A percentile compares a stretch with the other conserved stretches of the same genome.
Evolutionary conservation across 306 rosid genomes (phyloP).

Genomic region (Hippophae gyantsensis): DNA sequence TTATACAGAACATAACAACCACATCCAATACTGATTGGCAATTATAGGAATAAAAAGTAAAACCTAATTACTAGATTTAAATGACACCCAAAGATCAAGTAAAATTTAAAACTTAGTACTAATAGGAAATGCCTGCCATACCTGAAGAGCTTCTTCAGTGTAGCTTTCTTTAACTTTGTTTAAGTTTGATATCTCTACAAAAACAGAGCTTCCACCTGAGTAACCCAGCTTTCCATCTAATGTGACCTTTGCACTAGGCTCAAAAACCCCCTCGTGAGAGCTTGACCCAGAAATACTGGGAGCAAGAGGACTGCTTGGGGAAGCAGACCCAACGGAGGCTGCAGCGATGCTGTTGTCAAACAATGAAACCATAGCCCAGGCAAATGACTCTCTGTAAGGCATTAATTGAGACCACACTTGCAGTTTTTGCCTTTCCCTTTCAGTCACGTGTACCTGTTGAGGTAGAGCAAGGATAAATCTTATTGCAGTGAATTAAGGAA

Average conservation of each 20-base stretch:
- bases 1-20: no score
- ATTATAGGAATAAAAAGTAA: no score
- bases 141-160: slow-evolving; percentile 96
- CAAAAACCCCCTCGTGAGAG: slow-evolving; percentile 94
- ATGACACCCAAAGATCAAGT: no score
- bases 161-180: slow-evolving; percentile 91
- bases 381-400: slow-evolving; percentile 98
- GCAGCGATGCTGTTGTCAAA: slow-evolving; percentile 92
- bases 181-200: slow-evolving; percentile 82
- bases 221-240: slow-evolving; percentile 83
- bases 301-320: slow-evolving; percentile 99
- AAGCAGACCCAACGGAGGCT: slow-evolving; percentile 96
- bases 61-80: no score
- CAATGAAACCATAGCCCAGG: slow-evolving; percentile 92
- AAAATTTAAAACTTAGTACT: no score
- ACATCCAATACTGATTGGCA: no score
- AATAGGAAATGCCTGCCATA: slow-evolving; percentile 12
- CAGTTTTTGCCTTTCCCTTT: slow-evolving; percentile 95
- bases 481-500: not conserved
- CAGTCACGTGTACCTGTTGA: slow-evolving; percentile 78
- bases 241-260: slow-evolving; percentile 70
- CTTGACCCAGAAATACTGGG: slow-evolving; percentile 79
- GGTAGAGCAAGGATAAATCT: slow-evolving; percentile 13
- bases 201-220: slow-evolving; percentile 79
- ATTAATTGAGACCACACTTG: slow-evolving; percentile 99